Percentiles rank a stretch among this genome's conserved stretches.
Conservation (phyloP, 768 basidiomycete genomes). For the Trametes elegans region DNA sequence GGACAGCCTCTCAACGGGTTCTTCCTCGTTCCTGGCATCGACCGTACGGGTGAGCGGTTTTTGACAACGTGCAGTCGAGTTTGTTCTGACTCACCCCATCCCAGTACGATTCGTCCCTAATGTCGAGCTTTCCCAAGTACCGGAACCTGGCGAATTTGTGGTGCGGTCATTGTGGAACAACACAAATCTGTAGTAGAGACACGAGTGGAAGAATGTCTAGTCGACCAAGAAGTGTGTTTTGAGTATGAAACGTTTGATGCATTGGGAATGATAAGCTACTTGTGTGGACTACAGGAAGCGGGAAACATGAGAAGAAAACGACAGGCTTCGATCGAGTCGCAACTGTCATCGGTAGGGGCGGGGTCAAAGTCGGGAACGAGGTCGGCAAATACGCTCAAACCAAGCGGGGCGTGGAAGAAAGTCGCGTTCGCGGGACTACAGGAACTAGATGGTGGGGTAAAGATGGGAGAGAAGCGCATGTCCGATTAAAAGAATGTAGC, state of each 20-base stretch:
- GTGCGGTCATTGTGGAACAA: neutral
- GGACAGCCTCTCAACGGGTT: slow-evolving; percentile 49
- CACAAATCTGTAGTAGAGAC: neutral
- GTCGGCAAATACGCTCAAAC: neutral
- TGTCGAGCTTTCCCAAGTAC: slow-evolving; percentile 84
- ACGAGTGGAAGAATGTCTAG: neutral
- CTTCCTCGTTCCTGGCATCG: slow-evolving; percentile 52
- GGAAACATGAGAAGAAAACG: neutral
- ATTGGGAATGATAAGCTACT: neutral
- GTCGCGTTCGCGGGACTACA: slow-evolving; percentile 4
- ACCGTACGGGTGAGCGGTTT: slow-evolving; percentile 54
- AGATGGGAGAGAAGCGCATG: neutral
- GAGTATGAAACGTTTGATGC: neutral
- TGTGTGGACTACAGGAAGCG: neutral
- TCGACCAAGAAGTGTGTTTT: neutral
- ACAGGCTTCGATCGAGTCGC: slow-evolving; percentile 4
- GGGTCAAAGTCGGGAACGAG: too few relatives aligned
- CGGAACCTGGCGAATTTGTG: slow-evolving; percentile 10
- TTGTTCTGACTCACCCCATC: slow-evolving; percentile 38
- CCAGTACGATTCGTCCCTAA: slow-evolving; percentile 87
- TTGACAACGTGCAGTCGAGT: slow-evolving; percentile 54
- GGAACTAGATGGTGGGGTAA: neutral
- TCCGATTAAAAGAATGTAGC: slow-evolving; percentile 13
- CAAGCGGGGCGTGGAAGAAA: neutral
- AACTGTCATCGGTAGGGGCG: slow-evolving; percentile 12